Conservation (phyloP, 345 rosid genomes). For the Salix exigua region DNA sequence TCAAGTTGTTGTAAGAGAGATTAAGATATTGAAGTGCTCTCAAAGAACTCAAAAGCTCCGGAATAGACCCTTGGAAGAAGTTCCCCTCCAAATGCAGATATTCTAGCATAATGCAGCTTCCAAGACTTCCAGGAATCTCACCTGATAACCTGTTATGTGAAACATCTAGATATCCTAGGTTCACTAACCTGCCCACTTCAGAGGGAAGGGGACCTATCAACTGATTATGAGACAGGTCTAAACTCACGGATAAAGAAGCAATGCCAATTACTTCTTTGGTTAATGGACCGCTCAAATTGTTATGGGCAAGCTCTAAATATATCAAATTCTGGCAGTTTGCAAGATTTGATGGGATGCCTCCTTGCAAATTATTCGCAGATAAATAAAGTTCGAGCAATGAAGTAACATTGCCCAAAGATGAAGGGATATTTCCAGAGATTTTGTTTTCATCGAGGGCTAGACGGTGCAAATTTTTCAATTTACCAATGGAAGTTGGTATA, state of each 20-base stretch:
- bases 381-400: neutral
- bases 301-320: neutral
- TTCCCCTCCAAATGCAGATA: neutral
- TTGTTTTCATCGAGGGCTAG: neutral
- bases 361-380: neutral
- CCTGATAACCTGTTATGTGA: slow-evolving; percentile 3
- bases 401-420: slow-evolving; percentile 1
- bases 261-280: neutral
- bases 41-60: neutral
- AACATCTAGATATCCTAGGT: neutral
- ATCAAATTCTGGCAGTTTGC: neutral
- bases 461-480: neutral
- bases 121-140: slow-evolving; percentile 3
- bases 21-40: neutral
- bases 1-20: slow-evolving; percentile 6
- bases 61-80: slow-evolving; percentile 5
- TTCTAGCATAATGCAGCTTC: slow-evolving; percentile 3
- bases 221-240: slow-evolving; percentile 4
- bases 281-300: slow-evolving; percentile 3
- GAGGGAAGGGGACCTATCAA: neutral
- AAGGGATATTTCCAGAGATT: slow-evolving; percentile 10
- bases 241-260: neutral
- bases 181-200: slow-evolving; percentile 4
- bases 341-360: slow-evolving; percentile 9
- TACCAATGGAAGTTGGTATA: slow-evolving; percentile 3